phyloP scores from a whole-genome alignment of 768 basidiomycete species.

The Strobilomyces dryophilus region DNA sequence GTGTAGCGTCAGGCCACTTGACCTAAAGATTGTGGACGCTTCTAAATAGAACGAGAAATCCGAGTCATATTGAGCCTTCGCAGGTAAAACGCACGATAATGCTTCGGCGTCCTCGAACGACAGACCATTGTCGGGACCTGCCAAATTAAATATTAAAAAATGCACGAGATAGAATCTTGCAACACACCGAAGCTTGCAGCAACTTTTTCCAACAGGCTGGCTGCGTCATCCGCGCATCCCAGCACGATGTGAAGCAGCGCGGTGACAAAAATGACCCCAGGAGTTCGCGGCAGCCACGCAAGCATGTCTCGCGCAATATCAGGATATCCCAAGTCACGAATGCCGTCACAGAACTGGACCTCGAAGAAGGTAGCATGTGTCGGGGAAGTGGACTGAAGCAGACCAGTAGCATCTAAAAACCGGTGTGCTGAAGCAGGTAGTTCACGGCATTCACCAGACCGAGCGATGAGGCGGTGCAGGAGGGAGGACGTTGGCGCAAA shows the following conservation, averaged over 20 bases:
- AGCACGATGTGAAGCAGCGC: slow-evolving; percentile 62
- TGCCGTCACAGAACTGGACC: slow-evolving; percentile 64
- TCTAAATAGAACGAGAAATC: slow-evolving; percentile 77
- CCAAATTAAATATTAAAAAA: slow-evolving; percentile 6
- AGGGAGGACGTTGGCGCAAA: slow-evolving; percentile 56
- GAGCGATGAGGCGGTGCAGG: slow-evolving; percentile 56
- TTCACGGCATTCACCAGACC: slow-evolving; percentile 43
- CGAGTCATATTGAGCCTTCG: slow-evolving; percentile 50
- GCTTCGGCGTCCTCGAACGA: slow-evolving; percentile 62
- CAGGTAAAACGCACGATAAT: slow-evolving; percentile 57
- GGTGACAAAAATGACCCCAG: slow-evolving; percentile 70
- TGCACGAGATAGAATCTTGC: slow-evolving; percentile 1
- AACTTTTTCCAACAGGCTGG: slow-evolving; percentile 65
- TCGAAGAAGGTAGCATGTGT: slow-evolving; percentile 66
- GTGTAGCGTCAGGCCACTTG: slow-evolving; percentile 47
- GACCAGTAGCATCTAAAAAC: slow-evolving; percentile 62
- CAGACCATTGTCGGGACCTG: slow-evolving; percentile 48
- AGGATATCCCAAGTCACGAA: slow-evolving; percentile 61
- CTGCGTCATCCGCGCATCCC: slow-evolving; percentile 71
- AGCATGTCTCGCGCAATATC: slow-evolving; percentile 60
- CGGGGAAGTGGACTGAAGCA: slow-evolving; percentile 66
- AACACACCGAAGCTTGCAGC: slow-evolving; percentile 71
- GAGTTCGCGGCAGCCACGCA: slow-evolving; percentile 74
- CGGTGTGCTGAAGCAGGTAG: slow-evolving; percentile 62
- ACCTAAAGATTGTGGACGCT: slow-evolving; percentile 69